A percentile compares a stretch with the other conserved stretches of the same genome.
Evolutionary conservation across 2,329 filamentous ascomycete species (phyloP).

Genomic region (Aureobasidium sp.): DNA sequence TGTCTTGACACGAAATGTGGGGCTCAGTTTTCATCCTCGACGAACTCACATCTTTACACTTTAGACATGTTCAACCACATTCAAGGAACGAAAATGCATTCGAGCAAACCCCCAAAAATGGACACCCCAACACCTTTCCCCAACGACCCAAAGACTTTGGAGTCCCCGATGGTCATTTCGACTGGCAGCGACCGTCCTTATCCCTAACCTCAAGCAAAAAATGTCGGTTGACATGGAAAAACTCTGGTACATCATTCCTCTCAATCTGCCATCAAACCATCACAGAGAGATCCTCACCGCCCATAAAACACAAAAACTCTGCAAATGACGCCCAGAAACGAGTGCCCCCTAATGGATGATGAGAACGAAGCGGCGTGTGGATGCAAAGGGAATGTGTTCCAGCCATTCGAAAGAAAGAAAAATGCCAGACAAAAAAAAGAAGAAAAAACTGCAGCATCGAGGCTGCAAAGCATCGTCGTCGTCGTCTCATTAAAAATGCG

Average conservation of each 20-base stretch:
- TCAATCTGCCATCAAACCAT: not conserved
- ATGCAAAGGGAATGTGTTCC: not conserved
- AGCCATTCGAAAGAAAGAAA: not conserved
- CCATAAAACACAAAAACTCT: not conserved
- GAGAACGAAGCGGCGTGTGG: not conserved
- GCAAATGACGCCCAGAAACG: not conserved
- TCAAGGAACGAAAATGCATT: not conserved
- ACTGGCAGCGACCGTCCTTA: not conserved
- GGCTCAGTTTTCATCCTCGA: not conserved
- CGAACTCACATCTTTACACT: not conserved
- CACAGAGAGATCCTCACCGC: not conserved
- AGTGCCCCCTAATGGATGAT: not conserved
- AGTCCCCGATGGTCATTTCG: not conserved
- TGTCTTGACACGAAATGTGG: not conserved
- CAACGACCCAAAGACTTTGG: not conserved
- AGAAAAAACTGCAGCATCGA: not conserved
- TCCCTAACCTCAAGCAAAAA: not conserved
- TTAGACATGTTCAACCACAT: not conserved
- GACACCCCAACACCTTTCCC: not conserved
- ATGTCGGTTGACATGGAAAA: not conserved
- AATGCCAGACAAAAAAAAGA: not conserved
- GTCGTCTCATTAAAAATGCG: slow-evolving; percentile 10
- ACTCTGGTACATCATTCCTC: not conserved
- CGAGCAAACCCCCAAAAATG: not conserved
- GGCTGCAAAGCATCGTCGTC: not conserved